Evolutionary conservation across 441 rosid genomes (phyloP), one percentile per base, ranked within the genome.

Genomic region (Iberis amara): DNA sequence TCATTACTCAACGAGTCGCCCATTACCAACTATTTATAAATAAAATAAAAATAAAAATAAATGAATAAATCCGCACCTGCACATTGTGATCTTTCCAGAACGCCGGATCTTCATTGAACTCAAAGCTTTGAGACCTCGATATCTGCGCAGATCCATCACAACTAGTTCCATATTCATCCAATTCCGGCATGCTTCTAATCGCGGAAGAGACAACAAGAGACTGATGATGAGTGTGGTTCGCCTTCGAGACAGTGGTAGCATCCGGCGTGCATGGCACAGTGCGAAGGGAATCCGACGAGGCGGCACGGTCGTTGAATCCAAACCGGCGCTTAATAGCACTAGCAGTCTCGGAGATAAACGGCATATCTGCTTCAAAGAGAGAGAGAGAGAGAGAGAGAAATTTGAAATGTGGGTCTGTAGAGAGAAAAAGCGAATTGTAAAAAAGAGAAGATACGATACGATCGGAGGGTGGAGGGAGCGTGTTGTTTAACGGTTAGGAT

Each of bases 41-140:
- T n/a, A n/a, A n/a, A n/a, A n/a, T n/a, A n/a, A 9, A 39, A 46
- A 18, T 9, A 23, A 12, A 2, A 2, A 11, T 0, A 52, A 3
- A 9, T 0, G 33, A 1, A 24, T 7, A 10, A 18, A 32, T 15
- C 57, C 9, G 1, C n/a, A 91, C 99, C 94, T 94, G 99, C 14
- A 94, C 97, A 55, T 94, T 94, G 56, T 78, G 96, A 41, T 94
- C 99, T 73, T 83, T 82, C 97, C 97, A 86, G 66, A 94, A 84
- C 11, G 96, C 80, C 0, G 96, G 95, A 70, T 86, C 97, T 48
- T 94, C 96, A n/a, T 55, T 52, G 62, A 89, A 66, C 59, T 89
- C 97, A 47, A 83, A 86, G 66, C 81, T 76, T 46, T 66, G 88
- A 32, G 76, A 55, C 47, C 69, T 62, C 33, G 47, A 68, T 1